Percentiles rank a stretch among this genome's conserved stretches.
These are phyloP conservation scores for Aaosphaeria pasadenensis DNA, from an alignment of 2,329 filamentous ascomycete species.

Conservation along the genomic window DNA sequence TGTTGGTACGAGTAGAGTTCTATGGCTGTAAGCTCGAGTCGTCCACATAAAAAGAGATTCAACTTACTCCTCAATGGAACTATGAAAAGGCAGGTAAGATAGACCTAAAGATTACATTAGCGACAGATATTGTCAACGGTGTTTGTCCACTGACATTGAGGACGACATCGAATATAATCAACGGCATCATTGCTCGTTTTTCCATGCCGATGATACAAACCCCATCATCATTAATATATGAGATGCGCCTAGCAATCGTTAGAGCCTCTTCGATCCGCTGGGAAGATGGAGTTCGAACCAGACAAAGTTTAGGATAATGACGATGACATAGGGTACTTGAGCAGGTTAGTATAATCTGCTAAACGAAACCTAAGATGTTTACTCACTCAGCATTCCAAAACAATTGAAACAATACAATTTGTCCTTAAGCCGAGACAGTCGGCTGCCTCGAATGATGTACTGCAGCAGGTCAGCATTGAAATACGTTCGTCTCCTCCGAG, in stretches of 20 bases:
- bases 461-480: slow-evolving; percentile 16
- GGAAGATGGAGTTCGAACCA: slow-evolving; percentile 44
- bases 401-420: slow-evolving; percentile 62
- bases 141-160: slow-evolving; percentile 47
- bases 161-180: slow-evolving; percentile 60
- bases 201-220: slow-evolving; percentile 63
- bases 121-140: background rate
- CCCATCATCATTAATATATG: slow-evolving; percentile 50
- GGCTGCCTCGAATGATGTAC: slow-evolving; percentile 57
- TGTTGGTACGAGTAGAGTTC: slow-evolving; percentile 56
- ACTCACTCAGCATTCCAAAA: slow-evolving; percentile 53
- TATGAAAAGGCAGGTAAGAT: slow-evolving; percentile 62
- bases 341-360: no score
- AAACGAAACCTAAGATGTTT: no score
- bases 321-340: slow-evolving; percentile 30
- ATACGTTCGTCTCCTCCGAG: no score
- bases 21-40: slow-evolving; percentile 16
- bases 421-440: slow-evolving; percentile 53
- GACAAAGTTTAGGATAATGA: slow-evolving; percentile 59
- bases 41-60: background rate
- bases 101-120: slow-evolving; percentile 41
- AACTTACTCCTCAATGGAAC: slow-evolving; percentile 55
- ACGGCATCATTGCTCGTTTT: slow-evolving; percentile 56
- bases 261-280: background rate
- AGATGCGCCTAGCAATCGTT: slow-evolving; percentile 49